A percentile compares a stretch with the other conserved stretches of the same genome.
Conservation (phyloP, 345 rosid genomes). For the Rubroshorea leprosula region DNA sequence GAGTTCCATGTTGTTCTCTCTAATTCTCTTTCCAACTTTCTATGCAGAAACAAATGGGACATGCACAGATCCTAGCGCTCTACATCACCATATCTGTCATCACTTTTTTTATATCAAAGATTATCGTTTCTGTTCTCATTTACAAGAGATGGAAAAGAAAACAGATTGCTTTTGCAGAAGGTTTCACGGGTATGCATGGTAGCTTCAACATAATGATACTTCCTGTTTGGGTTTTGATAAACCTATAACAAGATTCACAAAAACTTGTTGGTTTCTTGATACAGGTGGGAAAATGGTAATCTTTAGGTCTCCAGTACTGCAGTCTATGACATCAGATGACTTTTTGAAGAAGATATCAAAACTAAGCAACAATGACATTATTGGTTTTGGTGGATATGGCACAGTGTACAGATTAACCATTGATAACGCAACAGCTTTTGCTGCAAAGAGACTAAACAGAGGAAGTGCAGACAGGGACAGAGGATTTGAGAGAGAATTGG, state of each 20-base stretch:
- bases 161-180: conserved; percentile 31
- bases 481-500: conserved; percentile 72
- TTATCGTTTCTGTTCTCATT: conserved; percentile 22
- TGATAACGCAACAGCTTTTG: conserved; percentile 47
- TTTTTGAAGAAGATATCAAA: conserved; percentile 58
- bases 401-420: conserved; percentile 60
- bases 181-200: conserved; percentile 44
- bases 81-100: conserved; percentile 59
- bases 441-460: conserved; percentile 69
- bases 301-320: conserved; percentile 54
- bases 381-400: conserved; percentile 78
- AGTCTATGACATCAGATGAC: conserved; percentile 45
- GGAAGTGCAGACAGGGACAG: conserved; percentile 68
- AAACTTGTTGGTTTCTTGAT: too few relatives aligned
- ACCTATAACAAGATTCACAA: too few relatives aligned
- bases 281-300: conserved; percentile 77
- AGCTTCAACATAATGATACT: too few relatives aligned
- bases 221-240: not conserved
- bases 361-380: conserved; percentile 63
- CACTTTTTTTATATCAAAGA: conserved; percentile 59
- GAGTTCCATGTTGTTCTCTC: not conserved
- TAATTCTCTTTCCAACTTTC: not conserved
- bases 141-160: conserved; percentile 19
- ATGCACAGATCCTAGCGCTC: conserved; percentile 36
- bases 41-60: conserved; percentile 39